phyloP scores from a whole-genome alignment of 805 yeast genomes.

The Kodamaea kaohsiungensis region DNA sequence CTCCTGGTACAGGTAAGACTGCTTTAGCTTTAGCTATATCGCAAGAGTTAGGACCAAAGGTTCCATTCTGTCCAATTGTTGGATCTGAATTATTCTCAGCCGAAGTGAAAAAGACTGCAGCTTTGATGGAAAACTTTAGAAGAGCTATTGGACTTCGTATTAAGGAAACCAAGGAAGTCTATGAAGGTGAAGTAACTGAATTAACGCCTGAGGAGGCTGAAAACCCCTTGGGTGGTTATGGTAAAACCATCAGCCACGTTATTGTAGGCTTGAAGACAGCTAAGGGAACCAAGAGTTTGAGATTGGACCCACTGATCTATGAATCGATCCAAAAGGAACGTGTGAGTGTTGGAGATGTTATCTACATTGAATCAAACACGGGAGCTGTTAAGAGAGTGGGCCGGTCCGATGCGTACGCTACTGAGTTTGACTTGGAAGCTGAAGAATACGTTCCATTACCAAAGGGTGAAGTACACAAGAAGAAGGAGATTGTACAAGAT shows the following conservation, averaged over 20 bases:
- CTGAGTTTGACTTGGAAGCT: constrained; percentile 97
- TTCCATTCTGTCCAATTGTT: constrained; percentile 96
- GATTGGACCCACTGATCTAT: constrained; percentile 90
- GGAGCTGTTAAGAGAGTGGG: constrained; percentile 98
- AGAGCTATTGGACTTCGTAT: constrained; percentile 95
- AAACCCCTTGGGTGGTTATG: constrained; percentile 96
- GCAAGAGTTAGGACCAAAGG: constrained; percentile 94
- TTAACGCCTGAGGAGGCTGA: constrained; percentile 94
- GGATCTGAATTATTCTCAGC: constrained; percentile 93
- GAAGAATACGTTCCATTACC: constrained; percentile 98
- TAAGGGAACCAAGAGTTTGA: constrained; percentile 83
- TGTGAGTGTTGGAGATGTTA: constrained; percentile 93
- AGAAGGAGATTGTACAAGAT: constrained; percentile 97
- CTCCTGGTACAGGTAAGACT: constrained; percentile 98
- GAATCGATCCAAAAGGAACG: constrained; percentile 94
- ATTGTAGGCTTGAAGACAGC: constrained; percentile 91
- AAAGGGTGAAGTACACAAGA: constrained; percentile 97
- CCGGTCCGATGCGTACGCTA: constrained; percentile 97
- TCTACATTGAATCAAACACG: constrained; percentile 94
- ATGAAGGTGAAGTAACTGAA: constrained; percentile 97
- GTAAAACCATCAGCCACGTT: constrained; percentile 93
- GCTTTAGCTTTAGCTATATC: constrained; percentile 95
- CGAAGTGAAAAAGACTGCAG: constrained; percentile 96
- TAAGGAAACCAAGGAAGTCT: constrained; percentile 95
- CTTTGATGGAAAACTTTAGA: constrained; percentile 94